A percentile compares a stretch with the other conserved stretches of the same genome.
phyloP scores from a whole-genome alignment of 495 filamentous ascomycete genomes.

The Staphylotrichum longicolle region DNA sequence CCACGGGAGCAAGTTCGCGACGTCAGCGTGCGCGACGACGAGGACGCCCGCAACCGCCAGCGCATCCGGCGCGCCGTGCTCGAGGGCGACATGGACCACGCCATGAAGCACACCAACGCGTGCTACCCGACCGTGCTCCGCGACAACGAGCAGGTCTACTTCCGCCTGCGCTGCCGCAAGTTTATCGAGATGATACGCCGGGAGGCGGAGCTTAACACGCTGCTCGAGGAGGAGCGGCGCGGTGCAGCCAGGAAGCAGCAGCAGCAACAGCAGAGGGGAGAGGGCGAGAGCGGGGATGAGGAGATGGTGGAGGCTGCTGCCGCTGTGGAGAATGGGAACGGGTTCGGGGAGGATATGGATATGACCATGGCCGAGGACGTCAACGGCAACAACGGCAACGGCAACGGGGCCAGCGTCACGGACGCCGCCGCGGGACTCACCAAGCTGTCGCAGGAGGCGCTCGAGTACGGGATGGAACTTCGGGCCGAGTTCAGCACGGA shows the following conservation, averaged over 20 bases:
- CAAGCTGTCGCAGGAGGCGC: slow-evolving; percentile 59
- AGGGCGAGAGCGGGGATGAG: slow-evolving; percentile 66
- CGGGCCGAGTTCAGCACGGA: slow-evolving; percentile 73
- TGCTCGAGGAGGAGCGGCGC: slow-evolving; percentile 37
- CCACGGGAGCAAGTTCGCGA: slow-evolving; percentile 52
- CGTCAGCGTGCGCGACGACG: slow-evolving; percentile 77
- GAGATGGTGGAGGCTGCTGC: slow-evolving; percentile 63
- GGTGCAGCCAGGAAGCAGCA: slow-evolving; percentile 21
- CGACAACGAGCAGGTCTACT: slow-evolving; percentile 85
- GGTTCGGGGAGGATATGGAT: slow-evolving; percentile 45
- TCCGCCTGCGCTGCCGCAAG: slow-evolving; percentile 84
- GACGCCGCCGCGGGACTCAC: slow-evolving; percentile 53
- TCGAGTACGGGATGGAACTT: slow-evolving; percentile 79
- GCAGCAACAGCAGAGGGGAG: slow-evolving; percentile 7
- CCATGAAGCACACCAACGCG: slow-evolving; percentile 72
- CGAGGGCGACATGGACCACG: slow-evolving; percentile 89
- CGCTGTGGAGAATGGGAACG: slow-evolving; percentile 31
- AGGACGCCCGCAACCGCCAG: slow-evolving; percentile 74
- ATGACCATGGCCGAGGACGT: slow-evolving; percentile 42
- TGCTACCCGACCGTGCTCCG: slow-evolving; percentile 80
- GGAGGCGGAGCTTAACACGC: slow-evolving; percentile 62
- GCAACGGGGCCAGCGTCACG: slow-evolving; percentile 45
- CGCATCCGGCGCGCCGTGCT: slow-evolving; percentile 87
- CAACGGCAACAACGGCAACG: not conserved
- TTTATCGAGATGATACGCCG: slow-evolving; percentile 95